Conservation (phyloP, 768 basidiomycete genomes). For the Leucosporidium creatinivorum region DNA sequence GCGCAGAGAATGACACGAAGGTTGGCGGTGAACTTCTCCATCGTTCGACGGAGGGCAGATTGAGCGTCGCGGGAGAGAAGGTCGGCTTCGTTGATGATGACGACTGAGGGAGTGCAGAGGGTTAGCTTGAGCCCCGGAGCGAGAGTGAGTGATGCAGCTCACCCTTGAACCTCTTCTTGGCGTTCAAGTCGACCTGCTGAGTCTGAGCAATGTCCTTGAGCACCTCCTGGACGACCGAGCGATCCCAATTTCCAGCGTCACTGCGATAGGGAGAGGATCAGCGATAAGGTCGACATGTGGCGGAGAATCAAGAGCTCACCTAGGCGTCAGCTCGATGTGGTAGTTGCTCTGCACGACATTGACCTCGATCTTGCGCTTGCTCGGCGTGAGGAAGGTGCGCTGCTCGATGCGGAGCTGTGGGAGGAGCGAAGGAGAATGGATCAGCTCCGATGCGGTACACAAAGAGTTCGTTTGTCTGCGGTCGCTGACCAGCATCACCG, state of each 20-base stretch:
- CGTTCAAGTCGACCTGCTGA: conserved; percentile 91
- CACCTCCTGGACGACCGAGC: conserved; percentile 91
- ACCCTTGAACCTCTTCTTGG: conserved; percentile 97
- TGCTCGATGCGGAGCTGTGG: conserved; percentile 92
- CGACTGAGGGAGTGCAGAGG: conserved; percentile 52
- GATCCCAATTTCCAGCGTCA: conserved; percentile 91
- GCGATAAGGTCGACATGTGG: neutral
- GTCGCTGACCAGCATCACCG: too few species aligned
- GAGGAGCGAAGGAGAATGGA: neutral
- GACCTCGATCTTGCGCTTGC: conserved; percentile 86
- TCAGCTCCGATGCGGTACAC: neutral
- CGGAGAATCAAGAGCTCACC: conserved; percentile 48
- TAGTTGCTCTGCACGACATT: conserved; percentile 97
- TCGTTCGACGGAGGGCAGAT: conserved; percentile 89
- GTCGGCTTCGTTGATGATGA: conserved; percentile 96
- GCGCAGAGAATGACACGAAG: conserved; percentile 94
- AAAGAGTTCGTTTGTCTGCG: too few species aligned
- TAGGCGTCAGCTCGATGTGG: conserved; percentile 95
- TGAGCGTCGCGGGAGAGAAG: conserved; percentile 91
- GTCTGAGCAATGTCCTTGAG: conserved; percentile 98
- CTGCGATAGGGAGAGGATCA: conserved; percentile 46
- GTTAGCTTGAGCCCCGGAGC: neutral
- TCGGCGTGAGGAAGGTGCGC: conserved; percentile 86
- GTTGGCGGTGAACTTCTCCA: conserved; percentile 99
- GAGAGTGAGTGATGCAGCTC: neutral